Conservation (phyloP, 2,329 filamentous ascomycete genomes). For the Beauveria bassiana region DNA sequence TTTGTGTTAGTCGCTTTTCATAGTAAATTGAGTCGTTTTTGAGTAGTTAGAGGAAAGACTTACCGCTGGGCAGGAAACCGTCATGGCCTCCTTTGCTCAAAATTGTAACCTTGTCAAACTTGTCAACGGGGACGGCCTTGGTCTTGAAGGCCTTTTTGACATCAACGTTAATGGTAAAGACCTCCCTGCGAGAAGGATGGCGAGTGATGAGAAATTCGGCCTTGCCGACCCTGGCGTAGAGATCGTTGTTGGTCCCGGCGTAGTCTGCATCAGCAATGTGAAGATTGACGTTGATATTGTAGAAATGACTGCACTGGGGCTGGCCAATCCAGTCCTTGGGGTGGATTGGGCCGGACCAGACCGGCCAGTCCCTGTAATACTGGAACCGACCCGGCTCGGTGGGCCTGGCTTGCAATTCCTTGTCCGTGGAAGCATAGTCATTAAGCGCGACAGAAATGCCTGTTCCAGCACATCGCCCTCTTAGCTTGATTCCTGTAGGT, state of each 20-base stretch:
- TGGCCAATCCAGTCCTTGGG: neutral
- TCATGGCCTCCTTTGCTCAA: neutral
- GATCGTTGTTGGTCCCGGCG: neutral
- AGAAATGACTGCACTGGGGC: neutral
- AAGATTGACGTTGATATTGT: neutral
- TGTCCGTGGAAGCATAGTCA: too few species aligned
- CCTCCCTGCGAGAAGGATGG: neutral
- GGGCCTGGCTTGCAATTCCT: neutral
- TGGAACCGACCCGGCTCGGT: neutral
- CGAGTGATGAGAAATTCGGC: neutral
- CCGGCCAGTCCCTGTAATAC: neutral
- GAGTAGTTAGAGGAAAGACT: neutral
- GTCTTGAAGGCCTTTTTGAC: constrained; percentile 74
- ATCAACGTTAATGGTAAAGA: constrained; percentile 44
- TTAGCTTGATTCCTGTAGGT: neutral
- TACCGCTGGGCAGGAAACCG: neutral
- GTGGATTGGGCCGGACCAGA: neutral
- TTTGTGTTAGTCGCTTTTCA: too few species aligned
- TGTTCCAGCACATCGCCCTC: neutral
- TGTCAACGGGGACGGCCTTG: constrained; percentile 82
- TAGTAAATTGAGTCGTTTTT: too few species aligned
- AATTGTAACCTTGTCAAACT: constrained; percentile 54
- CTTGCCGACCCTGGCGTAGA: neutral
- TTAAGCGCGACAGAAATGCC: neutral
- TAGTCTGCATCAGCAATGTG: neutral